Base-by-base conservation (phyloP, 108 stramenopile genomes). In the Skeletonema menzelii region DNA sequence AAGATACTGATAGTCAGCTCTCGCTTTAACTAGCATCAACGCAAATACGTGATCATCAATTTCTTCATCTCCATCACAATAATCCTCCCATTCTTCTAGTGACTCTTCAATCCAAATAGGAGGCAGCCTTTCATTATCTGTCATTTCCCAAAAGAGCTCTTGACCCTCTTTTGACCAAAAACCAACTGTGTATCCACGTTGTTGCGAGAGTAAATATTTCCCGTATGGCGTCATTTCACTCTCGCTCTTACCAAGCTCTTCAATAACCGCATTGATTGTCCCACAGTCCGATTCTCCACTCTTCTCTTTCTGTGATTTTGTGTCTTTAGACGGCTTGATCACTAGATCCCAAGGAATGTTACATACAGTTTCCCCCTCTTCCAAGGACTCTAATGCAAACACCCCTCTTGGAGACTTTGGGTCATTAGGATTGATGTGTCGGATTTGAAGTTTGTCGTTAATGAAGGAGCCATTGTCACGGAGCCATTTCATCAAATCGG, bases 1-100 rank as follows among this genome's bases (percentile, higher is more conserved):
- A 85, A 94, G 77, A 49, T 84, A 59, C 26, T 79, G 75, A 63
- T 87, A 89, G 80, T 89, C 89, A 0, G 73, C 80, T 37, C 88
- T 64, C 24, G 85, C 75, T n/a, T 85, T 65, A 7, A 88, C 77
- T 0, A 88, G 62, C 70, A 86, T 73, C 28, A 76, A 76, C 10
- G 85, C 87, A 62, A 86, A 47, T 0, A 56, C 26, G 20, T 74
- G 64, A 1, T 76, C 12, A 13, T 38, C 27, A 64, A 86, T 77
- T 8, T 78, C 20, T 15, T 19, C 31, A 40, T 67, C 59, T 11
- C 80, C 83, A 11, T 69, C 38, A 62, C 85, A 87, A 4, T 70
- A 38, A 0, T 11, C 20, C 31, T 74, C 27, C 68, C 79, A 80
- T 13, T 82, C 77, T 15, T 63, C 26, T 35, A 73, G 4, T 14